Evolutionary conservation across 352 stramenopile genomes (phyloP), one percentile per base, ranked within the genome.

Genomic region (Phytopythium delawarense): DNA sequence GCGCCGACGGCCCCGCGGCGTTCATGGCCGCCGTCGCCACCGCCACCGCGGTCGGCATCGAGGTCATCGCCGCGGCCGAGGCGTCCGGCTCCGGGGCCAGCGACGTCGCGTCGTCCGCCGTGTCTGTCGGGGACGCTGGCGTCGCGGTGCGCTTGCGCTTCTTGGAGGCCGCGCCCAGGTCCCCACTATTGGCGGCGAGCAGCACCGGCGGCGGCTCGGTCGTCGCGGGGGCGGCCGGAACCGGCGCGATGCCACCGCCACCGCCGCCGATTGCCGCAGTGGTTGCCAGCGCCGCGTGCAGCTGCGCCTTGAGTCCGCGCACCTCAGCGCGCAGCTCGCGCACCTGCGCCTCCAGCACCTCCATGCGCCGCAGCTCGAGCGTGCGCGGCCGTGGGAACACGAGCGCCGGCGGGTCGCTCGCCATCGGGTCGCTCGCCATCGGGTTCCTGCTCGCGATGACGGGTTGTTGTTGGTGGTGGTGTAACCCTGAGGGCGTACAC

Each of bases 281-380:
- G 34, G 15, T 37, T 11, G 35, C 25, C 13, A 75, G 51, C 28
- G 70, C 61, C 37, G 23, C 45, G 39, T 66, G 48, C 64, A 75
- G 64, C 54, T 72, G 68, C 44, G 55, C 30, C 44, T 72, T 75
- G 16, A 75, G 45, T 0, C 39, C 49, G 48, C 65, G 59, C 34
- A 75, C 68, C 61, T 75, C 68, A 16, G 67, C 39, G 30, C 70
- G 68, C 12, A 75, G 64, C 20, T 71, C 64, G 39, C 64, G 45
- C n/a, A 74, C 64, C 34, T 74, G 68, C 28, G 65, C n/a, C 15
- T 57, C 53, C 34, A 59, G 53, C 32, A 59, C 32, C 53, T 59
- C 53, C 35, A 59, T 45, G 20, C 53, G 53, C 53, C 53, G 53
- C 7, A 48, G 15, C 53, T 59, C 53, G 53, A 59, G 53, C 34